phyloP scores from a whole-genome alignment of 2,329 filamentous ascomycete species.

The Sporothrix schenckii region DNA sequence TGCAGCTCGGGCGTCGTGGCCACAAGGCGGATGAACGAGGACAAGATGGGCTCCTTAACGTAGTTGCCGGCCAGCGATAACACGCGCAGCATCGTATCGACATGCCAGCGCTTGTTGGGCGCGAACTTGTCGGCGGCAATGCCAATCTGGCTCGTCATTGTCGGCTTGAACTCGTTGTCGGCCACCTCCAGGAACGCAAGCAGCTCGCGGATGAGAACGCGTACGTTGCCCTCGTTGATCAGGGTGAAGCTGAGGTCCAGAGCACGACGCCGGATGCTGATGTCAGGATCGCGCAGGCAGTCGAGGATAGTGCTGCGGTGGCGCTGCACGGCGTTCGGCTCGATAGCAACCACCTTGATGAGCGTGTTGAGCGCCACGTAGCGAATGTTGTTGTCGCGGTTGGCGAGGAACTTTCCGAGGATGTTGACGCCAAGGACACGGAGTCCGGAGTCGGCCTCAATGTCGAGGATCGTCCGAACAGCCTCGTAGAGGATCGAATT shows the following conservation, averaged over 20 bases:
- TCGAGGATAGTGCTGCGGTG: conserved; percentile 97
- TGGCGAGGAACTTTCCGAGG: conserved; percentile 92
- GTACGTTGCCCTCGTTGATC: conserved; percentile 95
- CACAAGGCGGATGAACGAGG: conserved; percentile 92
- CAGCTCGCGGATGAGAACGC: conserved; percentile 88
- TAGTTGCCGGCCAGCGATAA: conserved; percentile 93
- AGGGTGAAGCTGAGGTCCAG: conserved; percentile 96
- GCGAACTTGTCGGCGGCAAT: conserved; percentile 95
- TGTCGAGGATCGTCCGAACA: conserved; percentile 94
- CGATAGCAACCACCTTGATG: conserved; percentile 96
- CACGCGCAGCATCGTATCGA: conserved; percentile 95
- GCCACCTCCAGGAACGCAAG: conserved; percentile 95
- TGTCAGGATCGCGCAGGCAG: conserved; percentile 93
- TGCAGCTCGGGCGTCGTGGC: conserved; percentile 93
- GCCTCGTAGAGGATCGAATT: conserved; percentile 98
- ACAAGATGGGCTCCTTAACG: conserved; percentile 96
- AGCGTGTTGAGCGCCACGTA: conserved; percentile 97
- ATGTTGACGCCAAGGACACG: conserved; percentile 97
- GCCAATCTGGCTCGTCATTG: conserved; percentile 97
- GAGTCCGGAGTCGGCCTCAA: conserved; percentile 93
- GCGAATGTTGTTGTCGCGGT: conserved; percentile 98
- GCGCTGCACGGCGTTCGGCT: conserved; percentile 94
- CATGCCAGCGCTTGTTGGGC: conserved; percentile 97
- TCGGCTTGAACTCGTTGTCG: conserved; percentile 97
- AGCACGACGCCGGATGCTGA: conserved; percentile 94